Base-by-base conservation (phyloP, 2,329 filamentous ascomycete genomes). In the Microascus cirrosus region DNA sequence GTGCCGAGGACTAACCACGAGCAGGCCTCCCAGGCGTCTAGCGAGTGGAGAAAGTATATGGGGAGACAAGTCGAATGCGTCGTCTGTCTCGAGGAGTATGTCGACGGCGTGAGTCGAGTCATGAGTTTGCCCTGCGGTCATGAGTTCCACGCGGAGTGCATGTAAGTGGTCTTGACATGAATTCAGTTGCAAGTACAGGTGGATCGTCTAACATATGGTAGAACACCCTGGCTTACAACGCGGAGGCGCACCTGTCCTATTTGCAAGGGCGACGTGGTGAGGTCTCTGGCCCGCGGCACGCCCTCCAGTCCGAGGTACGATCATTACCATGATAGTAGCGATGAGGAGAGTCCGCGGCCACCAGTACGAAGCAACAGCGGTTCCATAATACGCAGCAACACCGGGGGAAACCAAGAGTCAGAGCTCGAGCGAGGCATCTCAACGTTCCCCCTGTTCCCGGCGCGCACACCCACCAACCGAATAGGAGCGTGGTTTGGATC, bases 61-160 rank as follows among this genome's bases (percentile, higher is more conserved):
- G 79, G 81, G 5, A 74, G 80, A 48, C 83, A 86, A 69, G 84
- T 90, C 10, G 94, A 99, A 70, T 99, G 94, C 68, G 93, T 96
- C 13, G 93, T 99, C 2, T 99, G 94, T 66, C 75, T 99, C 36
- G 94, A 99, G 68, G 94, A 99, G 69, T 99, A 97, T 67, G 79
- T 96, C 24, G 92, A 96, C 70, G 94, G 94, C 45, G 85, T 96
- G 65, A 96, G 91, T 69, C 84, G 85, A 66, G 93, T 99, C 45
- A 99, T 99, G 94, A 95, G 91, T 68, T 74, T 99, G 60, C 94
- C 94, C 10, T 99, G 94, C 72, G 94, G 94, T 39, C 94, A 99
- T 70, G 94, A 99, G 67, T 99, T 97, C 71, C 94, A 99, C 71
- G 93, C 80, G 32, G 91, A 95, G 69, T 99, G 94, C 91, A 97